These are phyloP conservation scores for Rhizoclosmatium sp. DNA, from an alignment of 192 early-diverging fungal genomes.

Conservation along the genomic window DNA sequence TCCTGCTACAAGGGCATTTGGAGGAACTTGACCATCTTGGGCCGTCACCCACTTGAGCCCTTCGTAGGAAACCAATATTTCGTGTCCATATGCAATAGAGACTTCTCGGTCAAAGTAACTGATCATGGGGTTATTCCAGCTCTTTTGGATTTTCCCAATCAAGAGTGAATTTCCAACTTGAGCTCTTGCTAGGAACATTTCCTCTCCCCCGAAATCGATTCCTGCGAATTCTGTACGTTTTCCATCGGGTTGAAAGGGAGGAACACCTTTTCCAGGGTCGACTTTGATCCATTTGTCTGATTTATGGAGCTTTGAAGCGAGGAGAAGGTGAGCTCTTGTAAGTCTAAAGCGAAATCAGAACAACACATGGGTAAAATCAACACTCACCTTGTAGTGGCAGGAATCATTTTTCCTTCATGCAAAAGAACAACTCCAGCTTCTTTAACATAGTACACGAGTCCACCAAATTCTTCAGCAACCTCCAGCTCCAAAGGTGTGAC, in stretches of 20 bases:
- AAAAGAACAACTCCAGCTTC: not conserved
- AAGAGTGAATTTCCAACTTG: constrained; percentile 4
- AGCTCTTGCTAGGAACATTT: constrained; percentile 15
- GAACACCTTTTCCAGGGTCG: not conserved
- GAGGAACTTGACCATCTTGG: not conserved
- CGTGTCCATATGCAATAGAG: constrained; percentile 19
- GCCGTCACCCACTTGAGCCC: constrained; percentile 14
- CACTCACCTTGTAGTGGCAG: too few relatives aligned
- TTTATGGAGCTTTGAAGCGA: not conserved
- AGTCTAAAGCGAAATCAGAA: not conserved
- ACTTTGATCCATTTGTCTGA: constrained; percentile 16
- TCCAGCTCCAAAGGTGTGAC: constrained; percentile 37
- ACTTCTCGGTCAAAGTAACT: constrained; percentile 17
- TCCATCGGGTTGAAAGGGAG: not conserved
- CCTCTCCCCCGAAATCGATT: not conserved
- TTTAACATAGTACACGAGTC: constrained; percentile 13
- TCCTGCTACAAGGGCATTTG: constrained; percentile 5
- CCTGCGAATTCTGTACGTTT: constrained; percentile 6
- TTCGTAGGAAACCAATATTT: constrained; percentile 11
- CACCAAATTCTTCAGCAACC: constrained; percentile 11
- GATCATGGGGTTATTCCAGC: constrained; percentile 2
- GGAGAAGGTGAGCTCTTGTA: not conserved
- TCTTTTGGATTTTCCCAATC: constrained; percentile 1
- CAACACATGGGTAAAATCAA: too few relatives aligned
- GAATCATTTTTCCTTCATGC: too few relatives aligned